phyloP scores from a whole-genome alignment of 2,329 filamentous ascomycete species.

The Fusarium fujikuroi region DNA sequence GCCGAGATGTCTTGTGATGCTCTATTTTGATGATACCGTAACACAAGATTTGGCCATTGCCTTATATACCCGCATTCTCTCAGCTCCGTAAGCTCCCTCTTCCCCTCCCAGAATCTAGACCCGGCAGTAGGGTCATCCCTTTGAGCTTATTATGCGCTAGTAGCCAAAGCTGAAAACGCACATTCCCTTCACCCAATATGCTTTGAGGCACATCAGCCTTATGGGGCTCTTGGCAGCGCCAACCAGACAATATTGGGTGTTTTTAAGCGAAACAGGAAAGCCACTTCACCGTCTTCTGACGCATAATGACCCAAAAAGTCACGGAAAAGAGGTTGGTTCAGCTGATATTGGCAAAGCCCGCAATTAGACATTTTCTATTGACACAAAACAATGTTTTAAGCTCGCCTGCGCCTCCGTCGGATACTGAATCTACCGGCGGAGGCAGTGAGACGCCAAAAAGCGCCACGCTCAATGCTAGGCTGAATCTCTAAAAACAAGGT shows the following conservation, averaged over 20 bases:
- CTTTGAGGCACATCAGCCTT: conserved; percentile 7
- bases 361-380: neutral
- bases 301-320: neutral
- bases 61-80: neutral
- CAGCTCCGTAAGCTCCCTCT: neutral
- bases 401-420: neutral
- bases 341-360: neutral
- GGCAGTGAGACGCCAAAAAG: neutral
- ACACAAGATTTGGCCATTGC: neutral
- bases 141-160: neutral
- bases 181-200: neutral
- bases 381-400: neutral
- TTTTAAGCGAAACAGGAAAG: neutral
- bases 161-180: conserved; percentile 5
- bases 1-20: neutral
- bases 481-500: conserved; percentile 19
- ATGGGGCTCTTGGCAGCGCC: neutral
- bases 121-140: neutral
- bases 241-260: neutral
- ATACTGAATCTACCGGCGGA: neutral
- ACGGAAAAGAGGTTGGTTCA: neutral
- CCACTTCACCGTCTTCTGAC: neutral
- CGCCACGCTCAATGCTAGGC: conserved; percentile 2
- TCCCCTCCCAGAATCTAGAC: neutral
- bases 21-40: neutral